phyloP scores from a whole-genome alignment of 2,329 filamentous ascomycete species.

The Pseudogymnoascus sp. region DNA sequence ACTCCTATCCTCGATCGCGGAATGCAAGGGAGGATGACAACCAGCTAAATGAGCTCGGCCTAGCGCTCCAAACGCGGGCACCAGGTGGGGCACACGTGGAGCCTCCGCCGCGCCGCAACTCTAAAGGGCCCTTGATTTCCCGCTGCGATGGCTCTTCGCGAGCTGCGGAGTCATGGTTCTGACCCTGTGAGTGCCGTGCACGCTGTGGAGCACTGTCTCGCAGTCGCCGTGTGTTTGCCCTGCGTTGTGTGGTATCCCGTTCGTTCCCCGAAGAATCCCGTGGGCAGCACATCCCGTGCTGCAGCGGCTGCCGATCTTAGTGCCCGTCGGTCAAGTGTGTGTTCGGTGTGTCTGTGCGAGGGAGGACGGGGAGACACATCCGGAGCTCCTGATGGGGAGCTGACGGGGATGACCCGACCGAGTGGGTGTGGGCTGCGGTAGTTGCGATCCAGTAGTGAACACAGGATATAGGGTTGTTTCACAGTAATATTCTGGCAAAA shows the following conservation, averaged over 20 bases:
- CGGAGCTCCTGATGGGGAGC: neutral
- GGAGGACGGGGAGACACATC: neutral
- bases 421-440: neutral
- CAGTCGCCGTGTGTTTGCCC: neutral
- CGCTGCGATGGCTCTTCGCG: neutral
- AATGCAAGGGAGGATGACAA: neutral
- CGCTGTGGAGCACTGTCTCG: neutral
- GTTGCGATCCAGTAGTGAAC: neutral
- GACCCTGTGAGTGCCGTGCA: neutral
- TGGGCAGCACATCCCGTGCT: neutral
- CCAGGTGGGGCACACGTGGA: neutral
- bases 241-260: neutral
- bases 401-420: neutral
- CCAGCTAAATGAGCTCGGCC: neutral
- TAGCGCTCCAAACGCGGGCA: neutral
- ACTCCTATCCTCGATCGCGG: neutral
- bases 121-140: neutral
- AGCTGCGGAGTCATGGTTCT: neutral
- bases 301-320: neutral
- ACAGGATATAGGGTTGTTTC: neutral
- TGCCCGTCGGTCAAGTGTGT: neutral
- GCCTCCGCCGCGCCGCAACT: neutral
- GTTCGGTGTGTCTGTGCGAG: neutral
- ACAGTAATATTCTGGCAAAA: neutral
- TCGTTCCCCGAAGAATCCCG: neutral